Evolutionary conservation across 345 rosid species (phyloP).

Genomic region (Melastoma malabathricum): DNA sequence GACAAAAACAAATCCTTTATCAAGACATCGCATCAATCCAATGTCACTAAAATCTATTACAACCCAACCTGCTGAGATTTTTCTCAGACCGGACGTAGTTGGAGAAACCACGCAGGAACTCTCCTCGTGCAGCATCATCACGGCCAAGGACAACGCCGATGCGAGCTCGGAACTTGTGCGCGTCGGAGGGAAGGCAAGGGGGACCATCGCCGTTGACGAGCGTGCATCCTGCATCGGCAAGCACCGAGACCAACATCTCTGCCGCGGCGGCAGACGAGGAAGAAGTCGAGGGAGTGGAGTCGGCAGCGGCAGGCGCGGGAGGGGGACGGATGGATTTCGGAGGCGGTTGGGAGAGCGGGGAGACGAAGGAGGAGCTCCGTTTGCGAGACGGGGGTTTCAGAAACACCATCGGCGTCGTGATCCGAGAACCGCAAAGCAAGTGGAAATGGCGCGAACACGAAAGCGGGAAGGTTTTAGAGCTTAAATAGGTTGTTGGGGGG

Average conservation of each 20-base stretch:
- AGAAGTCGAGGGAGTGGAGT: not conserved
- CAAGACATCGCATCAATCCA: not conserved
- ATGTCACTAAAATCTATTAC: not conserved
- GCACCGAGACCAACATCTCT: constrained; percentile 41
- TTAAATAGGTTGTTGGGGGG: too few species aligned
- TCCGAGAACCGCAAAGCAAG: not conserved
- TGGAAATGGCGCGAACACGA: not conserved
- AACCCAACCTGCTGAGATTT: constrained; percentile 3
- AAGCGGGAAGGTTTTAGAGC: not conserved
- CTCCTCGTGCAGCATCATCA: constrained; percentile 24
- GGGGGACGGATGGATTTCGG: constrained; percentile 18
- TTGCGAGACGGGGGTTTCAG: constrained; percentile 43
- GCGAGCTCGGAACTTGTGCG: constrained; percentile 42
- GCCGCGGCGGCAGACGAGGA: constrained; percentile 3
- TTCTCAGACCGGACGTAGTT: constrained; percentile 33
- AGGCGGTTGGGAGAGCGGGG: constrained; percentile 23
- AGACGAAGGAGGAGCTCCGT: constrained; percentile 27
- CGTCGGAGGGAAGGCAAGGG: constrained; percentile 59
- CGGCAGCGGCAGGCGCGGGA: constrained; percentile 11
- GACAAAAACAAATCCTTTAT: not conserved
- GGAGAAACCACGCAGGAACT: constrained; percentile 42
- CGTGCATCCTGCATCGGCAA: constrained; percentile 73
- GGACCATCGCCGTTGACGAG: constrained; percentile 43
- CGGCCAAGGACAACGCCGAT: constrained; percentile 36
- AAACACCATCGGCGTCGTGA: constrained; percentile 29